Evolutionary conservation across 371 early-diverging fungal species (phyloP).

Genomic region (Mucor piriformis): DNA sequence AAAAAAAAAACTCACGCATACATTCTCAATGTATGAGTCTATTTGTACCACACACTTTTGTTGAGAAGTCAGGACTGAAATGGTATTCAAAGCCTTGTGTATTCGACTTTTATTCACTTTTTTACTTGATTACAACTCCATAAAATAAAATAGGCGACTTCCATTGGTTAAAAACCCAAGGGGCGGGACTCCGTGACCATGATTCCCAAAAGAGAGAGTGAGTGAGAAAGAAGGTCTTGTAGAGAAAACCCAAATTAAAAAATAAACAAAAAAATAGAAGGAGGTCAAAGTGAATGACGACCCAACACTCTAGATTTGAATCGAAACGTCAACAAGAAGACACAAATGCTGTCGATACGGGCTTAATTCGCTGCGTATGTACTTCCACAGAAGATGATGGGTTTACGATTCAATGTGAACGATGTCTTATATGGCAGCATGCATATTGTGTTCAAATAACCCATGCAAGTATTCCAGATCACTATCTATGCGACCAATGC

Average conservation of each 20-base stretch:
- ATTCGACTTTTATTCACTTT: too few species aligned
- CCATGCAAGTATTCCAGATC: constrained; percentile 53
- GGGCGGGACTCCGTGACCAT: too few species aligned
- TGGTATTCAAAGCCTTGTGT: too few species aligned
- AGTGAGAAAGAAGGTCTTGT: not conserved
- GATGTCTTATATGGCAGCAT: constrained; percentile 96
- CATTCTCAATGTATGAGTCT: too few species aligned
- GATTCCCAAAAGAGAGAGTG: too few species aligned
- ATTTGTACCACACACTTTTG: too few species aligned
- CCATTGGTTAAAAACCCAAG: too few species aligned
- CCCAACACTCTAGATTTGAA: not conserved
- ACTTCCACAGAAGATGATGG: constrained; percentile 95
- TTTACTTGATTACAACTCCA: too few species aligned
- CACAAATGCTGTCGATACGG: not conserved
- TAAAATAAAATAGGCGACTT: too few species aligned
- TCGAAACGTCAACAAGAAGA: not conserved
- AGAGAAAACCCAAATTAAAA: not conserved
- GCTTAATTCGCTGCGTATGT: constrained; percentile 78
- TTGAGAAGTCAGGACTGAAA: too few species aligned
- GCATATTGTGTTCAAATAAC: constrained; percentile 75
- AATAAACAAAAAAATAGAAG: not conserved
- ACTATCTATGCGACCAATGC: constrained; percentile 87
- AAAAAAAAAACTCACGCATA: too few species aligned
- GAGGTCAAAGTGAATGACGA: not conserved
- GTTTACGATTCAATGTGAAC: constrained; percentile 96